These are phyloP conservation scores for Fusarium foetens DNA, from an alignment of 2,329 filamentous ascomycete species.

Conservation along the genomic window DNA sequence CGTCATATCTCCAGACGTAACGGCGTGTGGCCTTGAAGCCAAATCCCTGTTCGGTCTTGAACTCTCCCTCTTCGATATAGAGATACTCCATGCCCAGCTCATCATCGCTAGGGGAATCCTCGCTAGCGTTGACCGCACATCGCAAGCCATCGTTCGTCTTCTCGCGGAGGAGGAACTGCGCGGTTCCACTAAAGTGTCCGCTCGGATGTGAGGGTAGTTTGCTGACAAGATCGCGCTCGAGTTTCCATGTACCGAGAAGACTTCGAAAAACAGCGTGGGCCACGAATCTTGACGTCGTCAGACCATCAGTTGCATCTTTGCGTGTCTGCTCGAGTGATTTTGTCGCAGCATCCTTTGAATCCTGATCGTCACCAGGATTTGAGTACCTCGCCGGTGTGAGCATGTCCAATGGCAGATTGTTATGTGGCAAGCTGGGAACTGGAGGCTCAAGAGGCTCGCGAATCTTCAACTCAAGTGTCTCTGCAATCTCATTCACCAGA, in stretches of 20 bases:
- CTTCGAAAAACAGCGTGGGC: slow-evolving; percentile 75
- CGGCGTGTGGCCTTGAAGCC: slow-evolving; percentile 70
- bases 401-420: slow-evolving; percentile 60
- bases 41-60: slow-evolving; percentile 66
- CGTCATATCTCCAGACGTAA: slow-evolving; percentile 79
- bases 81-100: slow-evolving; percentile 68
- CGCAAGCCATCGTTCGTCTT: slow-evolving; percentile 65
- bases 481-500: slow-evolving; percentile 76
- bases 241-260: slow-evolving; percentile 75
- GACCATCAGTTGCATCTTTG: slow-evolving; percentile 53
- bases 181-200: slow-evolving; percentile 72
- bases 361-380: slow-evolving; percentile 49
- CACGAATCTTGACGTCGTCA: slow-evolving; percentile 63
- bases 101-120: slow-evolving; percentile 28
- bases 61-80: slow-evolving; percentile 74
- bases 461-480: slow-evolving; percentile 64
- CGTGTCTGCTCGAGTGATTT: slow-evolving; percentile 60
- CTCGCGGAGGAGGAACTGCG: slow-evolving; percentile 70
- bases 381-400: slow-evolving; percentile 67
- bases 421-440: slow-evolving; percentile 51
- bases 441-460: slow-evolving; percentile 43
- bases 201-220: slow-evolving; percentile 67
- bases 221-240: slow-evolving; percentile 67
- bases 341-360: slow-evolving; percentile 53
- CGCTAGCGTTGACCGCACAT: slow-evolving; percentile 40